A percentile compares a stretch with the other conserved stretches of the same genome.
These are phyloP conservation scores for Vanrija sp. DNA, from an alignment of 1,284 basidiomycete genomes.

Conservation along the genomic window DNA sequence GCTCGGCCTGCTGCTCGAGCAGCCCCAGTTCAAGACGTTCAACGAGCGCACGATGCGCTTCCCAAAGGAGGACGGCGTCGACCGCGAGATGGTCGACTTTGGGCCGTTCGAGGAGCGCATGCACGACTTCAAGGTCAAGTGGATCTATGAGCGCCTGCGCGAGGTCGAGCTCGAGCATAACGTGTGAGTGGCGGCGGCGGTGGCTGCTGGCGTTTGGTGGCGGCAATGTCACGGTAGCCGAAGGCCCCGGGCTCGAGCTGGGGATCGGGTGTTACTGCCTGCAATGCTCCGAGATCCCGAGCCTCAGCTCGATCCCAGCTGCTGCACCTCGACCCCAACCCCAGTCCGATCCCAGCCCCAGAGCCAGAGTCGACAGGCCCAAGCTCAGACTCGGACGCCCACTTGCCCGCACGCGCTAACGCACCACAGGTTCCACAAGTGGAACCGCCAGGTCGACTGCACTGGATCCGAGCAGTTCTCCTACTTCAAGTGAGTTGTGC, in stretches of 20 bases:
- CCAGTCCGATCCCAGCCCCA: no score
- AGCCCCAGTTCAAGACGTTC: constrained; percentile 66
- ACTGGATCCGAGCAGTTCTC: constrained; percentile 22
- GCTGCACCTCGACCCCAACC: no score
- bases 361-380: no score
- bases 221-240: background rate
- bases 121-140: constrained; percentile 72
- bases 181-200: constrained; percentile 57
- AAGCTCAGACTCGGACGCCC: no score
- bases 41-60: constrained; percentile 52
- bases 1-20: constrained; percentile 88
- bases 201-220: background rate
- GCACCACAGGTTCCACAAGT: constrained; percentile 39
- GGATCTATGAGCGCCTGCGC: constrained; percentile 80
- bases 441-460: constrained; percentile 44
- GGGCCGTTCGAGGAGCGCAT: constrained; percentile 62
- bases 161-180: constrained; percentile 72
- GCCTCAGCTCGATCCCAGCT: background rate
- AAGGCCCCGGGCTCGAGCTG: background rate
- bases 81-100: constrained; percentile 60
- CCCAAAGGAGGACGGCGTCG: constrained; percentile 11
- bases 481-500: constrained; percentile 42
- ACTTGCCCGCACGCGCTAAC: background rate
- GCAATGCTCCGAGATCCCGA: constrained; percentile 5
- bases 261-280: background rate